phyloP scores from a whole-genome alignment of 148 eudicot species.

The Cornus suecica region DNA sequence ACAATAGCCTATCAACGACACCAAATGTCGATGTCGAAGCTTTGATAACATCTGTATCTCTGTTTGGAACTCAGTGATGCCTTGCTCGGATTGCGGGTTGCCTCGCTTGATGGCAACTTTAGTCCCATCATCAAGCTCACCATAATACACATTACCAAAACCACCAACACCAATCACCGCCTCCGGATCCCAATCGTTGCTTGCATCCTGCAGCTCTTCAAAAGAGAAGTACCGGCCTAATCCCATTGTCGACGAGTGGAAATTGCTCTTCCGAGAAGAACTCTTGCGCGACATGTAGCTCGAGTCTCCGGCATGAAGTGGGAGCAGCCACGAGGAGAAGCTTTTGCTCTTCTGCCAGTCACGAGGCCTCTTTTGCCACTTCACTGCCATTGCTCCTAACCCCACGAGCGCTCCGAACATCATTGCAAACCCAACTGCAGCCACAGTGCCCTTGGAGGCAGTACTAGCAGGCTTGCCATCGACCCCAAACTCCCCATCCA shows the following conservation, averaged over 20 bases:
- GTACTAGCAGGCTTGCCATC: constrained; percentile 11
- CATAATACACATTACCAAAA: constrained; percentile 51
- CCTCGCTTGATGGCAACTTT: constrained; percentile 48
- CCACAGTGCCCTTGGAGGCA: constrained; percentile 22
- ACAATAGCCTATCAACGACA: constrained; percentile 51
- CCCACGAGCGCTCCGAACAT: constrained; percentile 31
- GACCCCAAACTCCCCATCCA: constrained; percentile 44
- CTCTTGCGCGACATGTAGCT: constrained; percentile 39
- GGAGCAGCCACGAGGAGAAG: constrained; percentile 54
- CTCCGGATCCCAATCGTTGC: constrained; percentile 42
- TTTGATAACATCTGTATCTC: constrained; percentile 48
- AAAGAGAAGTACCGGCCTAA: constrained; percentile 42
- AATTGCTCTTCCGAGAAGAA: constrained; percentile 26
- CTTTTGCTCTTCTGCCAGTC: constrained; percentile 33
- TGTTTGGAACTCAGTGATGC: constrained; percentile 50
- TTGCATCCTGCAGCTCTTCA: constrained; percentile 35
- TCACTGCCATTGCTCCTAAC: constrained; percentile 22
- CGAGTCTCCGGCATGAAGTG: constrained; percentile 35
- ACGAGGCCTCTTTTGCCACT: constrained; percentile 31
- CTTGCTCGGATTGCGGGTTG: constrained; percentile 49
- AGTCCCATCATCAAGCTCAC: constrained; percentile 37
- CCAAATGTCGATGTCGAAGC: constrained; percentile 51
- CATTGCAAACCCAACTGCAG: constrained; percentile 29
- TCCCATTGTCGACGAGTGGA: constrained; percentile 29
- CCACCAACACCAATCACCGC: constrained; percentile 54